Base-by-base conservation (phyloP, 2,329 filamentous ascomycete species). In the Teratosphaeria pseudoeucalypti region DNA sequence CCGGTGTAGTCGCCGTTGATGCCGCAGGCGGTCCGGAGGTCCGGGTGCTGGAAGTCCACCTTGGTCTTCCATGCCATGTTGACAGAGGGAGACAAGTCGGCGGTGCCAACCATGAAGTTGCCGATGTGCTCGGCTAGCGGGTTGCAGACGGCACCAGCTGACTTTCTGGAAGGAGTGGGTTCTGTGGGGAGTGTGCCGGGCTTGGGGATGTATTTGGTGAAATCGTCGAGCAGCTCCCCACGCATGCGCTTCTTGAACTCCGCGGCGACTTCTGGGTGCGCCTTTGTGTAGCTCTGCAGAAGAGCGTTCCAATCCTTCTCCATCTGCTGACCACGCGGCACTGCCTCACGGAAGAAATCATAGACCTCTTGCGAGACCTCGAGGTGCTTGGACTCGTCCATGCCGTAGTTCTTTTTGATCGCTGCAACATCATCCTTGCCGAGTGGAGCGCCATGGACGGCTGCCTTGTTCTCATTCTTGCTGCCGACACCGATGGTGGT, bases 361-460 rank as follows among this genome's bases (percentile, higher is more conserved):
- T 77, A 75, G 0, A 81, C 78, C 1, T 75, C 69, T 0, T 82
- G 74, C 0, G 73, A 66, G 7, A 76, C 66, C 12, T 69, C 58
- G 57, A 75, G 73, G 6, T 65, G 67, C 65, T 74, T 68, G n/a
- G 66, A 62, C 9, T 80, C 75, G 61, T 83, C 73, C 64, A 83
- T 77, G 3, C 78, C 79, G 52, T 77, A 76, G 2, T 69, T 69
- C 52, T 69, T 74, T 74, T 85, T 85, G 70, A 83, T 78, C n/a
- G 78, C 73, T 0, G 75, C 77, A 1, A 86, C 79, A 57, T 82
- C 80, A 1, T 80, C 75, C 1, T 74, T 70, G 6, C 81, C 82
- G 49, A 83, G 81, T 1, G 83, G 81, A 11, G 78, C 82, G 26
- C 82, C 82, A 62, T 86, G 84, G 0, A 82, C 80, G 23, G 77